Conservation (phyloP, 345 rosid species). For the Gossypium thurberi region DNA sequence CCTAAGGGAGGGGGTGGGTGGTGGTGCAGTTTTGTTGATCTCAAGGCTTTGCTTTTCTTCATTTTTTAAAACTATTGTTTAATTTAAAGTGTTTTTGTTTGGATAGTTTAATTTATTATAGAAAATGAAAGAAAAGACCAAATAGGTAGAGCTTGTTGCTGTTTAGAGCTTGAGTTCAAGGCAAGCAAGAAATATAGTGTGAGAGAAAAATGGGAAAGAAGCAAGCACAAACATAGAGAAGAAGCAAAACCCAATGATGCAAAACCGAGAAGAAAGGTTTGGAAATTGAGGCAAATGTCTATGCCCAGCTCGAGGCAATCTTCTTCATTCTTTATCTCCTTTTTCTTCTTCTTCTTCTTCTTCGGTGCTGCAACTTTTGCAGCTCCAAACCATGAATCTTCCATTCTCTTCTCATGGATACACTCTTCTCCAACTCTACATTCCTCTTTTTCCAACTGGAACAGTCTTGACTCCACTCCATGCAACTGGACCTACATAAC, state of each 20-base stretch:
- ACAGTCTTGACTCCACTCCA: conserved; percentile 48
- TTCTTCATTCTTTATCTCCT: conserved; percentile 19
- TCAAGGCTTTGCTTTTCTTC: conserved; percentile 40
- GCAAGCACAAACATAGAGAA: conserved; percentile 23
- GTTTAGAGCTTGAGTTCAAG: conserved; percentile 44
- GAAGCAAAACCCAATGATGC: conserved; percentile 50
- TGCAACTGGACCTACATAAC: conserved; percentile 79
- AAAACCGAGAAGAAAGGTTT: conserved; percentile 60
- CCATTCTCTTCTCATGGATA: conserved; percentile 62
- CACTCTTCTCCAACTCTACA: conserved; percentile 38
- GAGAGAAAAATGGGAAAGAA: conserved; percentile 23
- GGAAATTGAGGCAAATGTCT: conserved; percentile 76
- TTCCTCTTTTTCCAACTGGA: conserved; percentile 54
- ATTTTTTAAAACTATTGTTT: not conserved
- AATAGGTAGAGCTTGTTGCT: conserved; percentile 9
- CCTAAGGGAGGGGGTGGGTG: conserved; percentile 34
- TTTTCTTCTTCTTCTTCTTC: conserved; percentile 29
- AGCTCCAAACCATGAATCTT: conserved; percentile 48
- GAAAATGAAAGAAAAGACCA: not conserved
- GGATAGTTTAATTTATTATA: conserved; percentile 10
- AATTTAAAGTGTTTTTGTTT: conserved; percentile 3
- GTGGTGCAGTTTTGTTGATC: conserved; percentile 53
- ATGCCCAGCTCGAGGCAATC: conserved; percentile 44
- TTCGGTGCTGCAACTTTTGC: conserved; percentile 9
- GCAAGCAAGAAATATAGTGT: conserved; percentile 45